phyloP scores from a whole-genome alignment of 768 basidiomycete species.

The Exsudoporus frostii region DNA sequence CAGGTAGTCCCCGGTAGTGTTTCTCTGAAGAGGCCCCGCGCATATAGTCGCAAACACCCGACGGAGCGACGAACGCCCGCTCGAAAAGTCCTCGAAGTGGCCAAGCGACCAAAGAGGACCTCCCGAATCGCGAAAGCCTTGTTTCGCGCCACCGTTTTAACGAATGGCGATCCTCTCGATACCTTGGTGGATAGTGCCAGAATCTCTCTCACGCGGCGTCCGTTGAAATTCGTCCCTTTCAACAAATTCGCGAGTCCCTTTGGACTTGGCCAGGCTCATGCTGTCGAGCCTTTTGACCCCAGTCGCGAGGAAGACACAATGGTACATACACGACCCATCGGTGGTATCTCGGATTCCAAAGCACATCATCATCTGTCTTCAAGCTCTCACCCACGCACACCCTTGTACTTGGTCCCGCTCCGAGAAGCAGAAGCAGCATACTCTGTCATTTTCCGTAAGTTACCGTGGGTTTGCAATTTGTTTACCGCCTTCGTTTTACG shows the following conservation, averaged over 20 bases:
- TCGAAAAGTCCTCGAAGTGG: neutral
- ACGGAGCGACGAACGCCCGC: neutral
- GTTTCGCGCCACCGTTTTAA: constrained; percentile 26
- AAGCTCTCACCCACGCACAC: constrained; percentile 5
- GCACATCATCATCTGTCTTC: neutral
- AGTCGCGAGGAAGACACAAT: neutral
- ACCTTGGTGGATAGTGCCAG: constrained; percentile 9
- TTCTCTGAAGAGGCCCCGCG: constrained; percentile 2
- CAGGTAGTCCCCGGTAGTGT: neutral
- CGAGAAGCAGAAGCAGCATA: constrained; percentile 29
- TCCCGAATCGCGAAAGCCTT: constrained; percentile 13
- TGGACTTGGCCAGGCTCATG: neutral
- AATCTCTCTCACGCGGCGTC: constrained; percentile 17
- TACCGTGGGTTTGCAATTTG: neutral
- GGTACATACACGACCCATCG: neutral
- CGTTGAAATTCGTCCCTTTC: constrained; percentile 28
- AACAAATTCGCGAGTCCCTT: constrained; percentile 15
- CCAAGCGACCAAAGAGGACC: neutral
- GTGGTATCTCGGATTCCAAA: neutral
- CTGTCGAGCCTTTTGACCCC: neutral
- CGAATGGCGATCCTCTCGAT: constrained; percentile 24
- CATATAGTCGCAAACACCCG: constrained; percentile 18
- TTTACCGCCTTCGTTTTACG: neutral
- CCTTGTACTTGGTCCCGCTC: constrained; percentile 25
- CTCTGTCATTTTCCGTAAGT: constrained; percentile 27